Percentiles rank a stretch among this genome's conserved stretches.
Conservation (phyloP, 345 rosid species). For the Lenwebbia sp. region DNA sequence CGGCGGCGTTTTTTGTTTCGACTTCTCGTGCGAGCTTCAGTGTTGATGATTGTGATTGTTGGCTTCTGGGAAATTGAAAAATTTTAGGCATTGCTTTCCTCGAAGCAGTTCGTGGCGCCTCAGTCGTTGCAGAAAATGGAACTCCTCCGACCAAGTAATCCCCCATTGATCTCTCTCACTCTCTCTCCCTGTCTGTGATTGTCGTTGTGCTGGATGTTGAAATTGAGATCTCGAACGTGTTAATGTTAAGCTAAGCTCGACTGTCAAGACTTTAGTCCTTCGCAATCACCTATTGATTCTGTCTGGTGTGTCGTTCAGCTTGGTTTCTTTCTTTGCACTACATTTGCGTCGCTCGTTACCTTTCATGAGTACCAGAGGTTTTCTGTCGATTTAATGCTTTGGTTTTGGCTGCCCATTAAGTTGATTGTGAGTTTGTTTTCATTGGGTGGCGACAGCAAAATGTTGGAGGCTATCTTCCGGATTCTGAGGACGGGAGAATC, state of each 20-base stretch:
- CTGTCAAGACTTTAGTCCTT: background rate
- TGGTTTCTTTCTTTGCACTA: background rate
- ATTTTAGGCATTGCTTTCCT: constrained; percentile 55
- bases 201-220: background rate
- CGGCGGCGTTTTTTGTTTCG: background rate
- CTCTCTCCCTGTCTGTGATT: background rate
- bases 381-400: background rate
- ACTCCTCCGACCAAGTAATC: constrained; percentile 54
- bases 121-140: constrained; percentile 31
- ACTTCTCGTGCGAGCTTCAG: background rate
- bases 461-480: constrained; percentile 58
- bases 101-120: constrained; percentile 65
- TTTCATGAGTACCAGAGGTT: background rate
- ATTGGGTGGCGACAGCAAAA: constrained; percentile 33
- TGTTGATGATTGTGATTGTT: background rate
- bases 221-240: background rate
- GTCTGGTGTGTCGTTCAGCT: background rate
- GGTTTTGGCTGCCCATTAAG: background rate
- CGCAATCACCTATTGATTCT: background rate
- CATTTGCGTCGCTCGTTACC: background rate
- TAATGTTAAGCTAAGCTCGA: background rate
- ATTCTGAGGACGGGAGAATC: constrained; percentile 50
- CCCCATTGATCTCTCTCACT: background rate
- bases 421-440: background rate
- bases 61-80: background rate